A percentile compares a stretch with the other conserved stretches of the same genome.
Evolutionary conservation across 495 filamentous ascomycete species (phyloP).

Genomic region (Hyaloscypha hepaticicola): DNA sequence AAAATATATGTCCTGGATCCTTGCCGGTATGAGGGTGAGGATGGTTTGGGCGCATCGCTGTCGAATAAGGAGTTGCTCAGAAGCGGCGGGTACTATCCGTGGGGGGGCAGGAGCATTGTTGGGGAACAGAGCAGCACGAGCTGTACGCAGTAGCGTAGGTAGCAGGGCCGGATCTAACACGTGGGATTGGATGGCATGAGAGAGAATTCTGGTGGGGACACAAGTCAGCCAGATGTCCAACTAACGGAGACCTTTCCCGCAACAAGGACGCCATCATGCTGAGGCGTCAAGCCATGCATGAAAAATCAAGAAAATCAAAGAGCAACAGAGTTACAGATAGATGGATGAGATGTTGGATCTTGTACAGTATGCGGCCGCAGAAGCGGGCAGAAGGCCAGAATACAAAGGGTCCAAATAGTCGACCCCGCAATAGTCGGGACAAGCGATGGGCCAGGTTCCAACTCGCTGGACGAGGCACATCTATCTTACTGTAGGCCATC

Average conservation of each 20-base stretch:
- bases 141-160: constrained; percentile 68
- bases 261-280: constrained; percentile 4
- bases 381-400: neutral
- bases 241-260: constrained; percentile 8
- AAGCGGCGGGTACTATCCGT: constrained; percentile 45
- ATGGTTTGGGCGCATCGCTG: constrained; percentile 53
- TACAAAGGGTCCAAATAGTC: neutral
- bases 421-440: neutral
- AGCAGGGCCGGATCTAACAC: constrained; percentile 66
- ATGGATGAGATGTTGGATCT: neutral
- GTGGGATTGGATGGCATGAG: constrained; percentile 62
- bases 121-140: constrained; percentile 76
- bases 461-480: neutral
- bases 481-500: neutral
- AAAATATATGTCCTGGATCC: constrained; percentile 49
- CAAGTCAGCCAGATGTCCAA: constrained; percentile 24
- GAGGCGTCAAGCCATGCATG: constrained; percentile 10
- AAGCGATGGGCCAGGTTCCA: neutral
- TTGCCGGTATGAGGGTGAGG: constrained; percentile 49
- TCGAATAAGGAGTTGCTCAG: constrained; percentile 48
- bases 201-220: constrained; percentile 65
- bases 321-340: neutral
- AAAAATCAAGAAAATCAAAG: constrained; percentile 9
- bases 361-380: neutral
- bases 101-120: constrained; percentile 60